Evolutionary conservation across 2,329 filamentous ascomycete species (phyloP), one percentile per base, ranked within the genome.

Genomic region (Fusarium protoensiforme): DNA sequence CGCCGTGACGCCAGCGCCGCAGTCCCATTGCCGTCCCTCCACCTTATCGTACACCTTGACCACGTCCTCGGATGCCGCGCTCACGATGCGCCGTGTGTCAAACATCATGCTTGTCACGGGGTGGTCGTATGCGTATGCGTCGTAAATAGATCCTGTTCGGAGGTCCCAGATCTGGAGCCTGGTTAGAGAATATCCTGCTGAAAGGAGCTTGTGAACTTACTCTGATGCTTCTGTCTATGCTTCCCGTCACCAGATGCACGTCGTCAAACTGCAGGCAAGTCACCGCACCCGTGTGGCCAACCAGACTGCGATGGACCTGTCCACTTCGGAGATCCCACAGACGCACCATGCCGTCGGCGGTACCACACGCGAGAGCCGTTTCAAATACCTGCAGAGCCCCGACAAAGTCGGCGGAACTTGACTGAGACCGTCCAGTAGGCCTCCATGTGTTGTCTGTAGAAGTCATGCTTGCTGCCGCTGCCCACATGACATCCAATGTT

Each of bases 41-140:
- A 94, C 92, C 87, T 98, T 98, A 85, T 99, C 96, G 84, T 98
- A 99, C 68, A 99, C 93, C 85, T 99, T 99, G 77, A 96, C 95
- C 27, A 98, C 94, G 78, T 95, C 92, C 82, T 98, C 96, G 46
- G 95, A 94, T 0, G 95, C 95, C 3, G 96, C 96, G 61, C 93
- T 91, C 36, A 96, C 95, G 75, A 99, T 99, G 59, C 95, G 91
- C 61, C 95, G 92, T 16, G 90, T 85, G 83, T 99, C 96, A 81
- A 99, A 99, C 92, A 97, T 97, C 95, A 98, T 98, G 86, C 92
- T 94, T 35, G 95, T 97, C 65, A 99, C 90, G 0, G 95, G 91
- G 78, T 94, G 89, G 79, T 98, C 95, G 84, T 98, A 99, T 24
- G 96, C 96, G 82, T 95, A 99, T 20, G 96, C 96, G 81, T 99